phyloP scores from a whole-genome alignment of 2,329 filamentous ascomycete genomes.

The Delphinella strobiligena region DNA sequence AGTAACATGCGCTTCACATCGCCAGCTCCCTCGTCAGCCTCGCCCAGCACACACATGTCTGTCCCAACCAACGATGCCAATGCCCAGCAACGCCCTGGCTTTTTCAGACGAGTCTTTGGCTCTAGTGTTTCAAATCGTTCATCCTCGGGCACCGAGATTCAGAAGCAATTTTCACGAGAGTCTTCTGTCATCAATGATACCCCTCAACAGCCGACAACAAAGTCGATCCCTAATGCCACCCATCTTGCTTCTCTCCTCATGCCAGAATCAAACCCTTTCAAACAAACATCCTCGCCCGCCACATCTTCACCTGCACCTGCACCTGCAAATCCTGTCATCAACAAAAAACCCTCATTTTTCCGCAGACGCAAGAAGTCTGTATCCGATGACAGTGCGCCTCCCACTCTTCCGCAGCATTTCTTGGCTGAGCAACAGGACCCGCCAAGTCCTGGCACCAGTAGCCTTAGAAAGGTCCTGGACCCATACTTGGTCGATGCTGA shows the following conservation, averaged over 20 bases:
- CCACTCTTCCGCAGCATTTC: constrained; percentile 38
- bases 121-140: constrained; percentile 40
- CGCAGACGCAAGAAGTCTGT: constrained; percentile 84
- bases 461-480: constrained; percentile 75
- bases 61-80: too few relatives aligned
- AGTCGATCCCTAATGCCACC: constrained; percentile 1
- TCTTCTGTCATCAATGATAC: constrained; percentile 1
- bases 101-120: constrained; percentile 88
- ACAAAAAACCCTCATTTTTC: constrained; percentile 93
- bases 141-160: background rate
- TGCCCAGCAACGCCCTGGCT: constrained; percentile 59
- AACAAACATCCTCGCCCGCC: too few relatives aligned
- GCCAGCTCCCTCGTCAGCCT: background rate
- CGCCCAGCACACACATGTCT: too few relatives aligned
- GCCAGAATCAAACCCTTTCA: too few relatives aligned
- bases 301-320: too few relatives aligned
- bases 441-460: constrained; percentile 51
- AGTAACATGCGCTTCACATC: constrained; percentile 23
- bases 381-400: constrained; percentile 52
- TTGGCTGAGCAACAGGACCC: constrained; percentile 35
- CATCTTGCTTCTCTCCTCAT: constrained; percentile 5
- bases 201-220: background rate
- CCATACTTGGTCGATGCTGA: constrained; percentile 50
- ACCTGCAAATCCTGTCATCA: constrained; percentile 33
- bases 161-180: constrained; percentile 5